These are phyloP conservation scores for Lasiosphaeria miniovina DNA, from an alignment of 495 filamentous ascomycete species.

Conservation along the genomic window DNA sequence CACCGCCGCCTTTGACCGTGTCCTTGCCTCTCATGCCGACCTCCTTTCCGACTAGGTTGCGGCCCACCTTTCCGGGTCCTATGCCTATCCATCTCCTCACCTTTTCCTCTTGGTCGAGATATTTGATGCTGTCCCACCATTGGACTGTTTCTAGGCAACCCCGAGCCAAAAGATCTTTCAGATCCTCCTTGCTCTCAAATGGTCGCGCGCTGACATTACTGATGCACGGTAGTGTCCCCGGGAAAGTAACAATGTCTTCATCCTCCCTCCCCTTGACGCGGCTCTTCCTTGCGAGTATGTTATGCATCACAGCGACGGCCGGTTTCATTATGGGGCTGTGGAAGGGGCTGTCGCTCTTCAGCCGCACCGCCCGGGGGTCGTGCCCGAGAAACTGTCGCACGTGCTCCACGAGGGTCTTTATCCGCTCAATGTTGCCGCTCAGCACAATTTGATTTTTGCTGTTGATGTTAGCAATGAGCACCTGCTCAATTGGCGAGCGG, in stretches of 20 bases:
- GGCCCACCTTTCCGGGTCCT: constrained; percentile 90
- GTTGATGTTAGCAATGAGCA: constrained; percentile 93
- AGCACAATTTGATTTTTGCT: constrained; percentile 94
- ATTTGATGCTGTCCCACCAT: constrained; percentile 92
- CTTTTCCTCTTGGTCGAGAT: constrained; percentile 79
- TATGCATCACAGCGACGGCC: constrained; percentile 67
- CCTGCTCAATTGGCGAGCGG: constrained; percentile 73
- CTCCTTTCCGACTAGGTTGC: constrained; percentile 93
- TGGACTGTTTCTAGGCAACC: constrained; percentile 83
- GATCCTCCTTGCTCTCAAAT: constrained; percentile 65
- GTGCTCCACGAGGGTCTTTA: constrained; percentile 82
- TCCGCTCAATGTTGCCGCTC: constrained; percentile 79
- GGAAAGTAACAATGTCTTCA: constrained; percentile 62
- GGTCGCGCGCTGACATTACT: constrained; percentile 82
- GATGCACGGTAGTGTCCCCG: constrained; percentile 70
- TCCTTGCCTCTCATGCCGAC: constrained; percentile 81
- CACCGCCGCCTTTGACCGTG: constrained; percentile 77
- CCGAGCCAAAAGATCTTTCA: constrained; percentile 72
- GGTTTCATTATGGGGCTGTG: constrained; percentile 92
- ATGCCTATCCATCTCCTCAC: constrained; percentile 90
- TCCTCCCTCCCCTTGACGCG: constrained; percentile 42
- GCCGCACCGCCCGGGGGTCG: constrained; percentile 80
- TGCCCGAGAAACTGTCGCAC: constrained; percentile 89
- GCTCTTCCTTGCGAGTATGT: constrained; percentile 55
- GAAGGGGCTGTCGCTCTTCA: constrained; percentile 90